Evolutionary conservation across 768 basidiomycete genomes (phyloP), one percentile per base, ranked within the genome.

Genomic region (Cyclocybe aegerita): DNA sequence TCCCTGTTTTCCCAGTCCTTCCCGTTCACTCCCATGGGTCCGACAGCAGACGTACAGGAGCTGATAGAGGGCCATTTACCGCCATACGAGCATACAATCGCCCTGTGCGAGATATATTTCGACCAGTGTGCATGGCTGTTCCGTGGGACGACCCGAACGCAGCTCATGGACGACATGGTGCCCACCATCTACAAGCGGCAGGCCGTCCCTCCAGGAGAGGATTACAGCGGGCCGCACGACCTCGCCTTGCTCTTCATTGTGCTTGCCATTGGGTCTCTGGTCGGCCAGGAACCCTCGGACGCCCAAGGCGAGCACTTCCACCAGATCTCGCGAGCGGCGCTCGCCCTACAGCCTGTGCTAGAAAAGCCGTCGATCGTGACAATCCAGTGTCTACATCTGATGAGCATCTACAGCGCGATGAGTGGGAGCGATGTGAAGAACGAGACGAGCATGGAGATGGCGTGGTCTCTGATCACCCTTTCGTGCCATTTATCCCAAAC

Each of bases 331-430:
- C 70, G 79, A 12, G 84, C 83, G 0, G 83, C 86, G 2, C 66
- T 90, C n/a, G 75, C 79, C 40, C 67, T 88, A 9, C 84, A 85
- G 57, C 75, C 86, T 0, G 79, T 90, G 17, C 65, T 89, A 36
- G 87, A 88, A 66, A 84, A 85, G 56, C 88, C 88, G 8, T 80
- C 82, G 0, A 64, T 86, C 39, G 80, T 82, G 16, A 88, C 88
- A 16, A 82, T 90, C 30, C 88, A 90, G 65, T 70, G 80, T 6
- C 66, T 90, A 11, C 83, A 86, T 64, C 61, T 89, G 55, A 72
- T 85, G 68, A 84, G 85, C 59, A 77, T 85, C 7, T 88, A 86
- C 60, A 83, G 82, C 48, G 81, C 79, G 12, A 82, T 88, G 85
- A 83, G 78, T 56, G 83, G 82, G 17, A 80, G 77, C 54, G 85